phyloP scores from a whole-genome alignment of 2,329 filamentous ascomycete genomes.

The Cercospora janseana region DNA sequence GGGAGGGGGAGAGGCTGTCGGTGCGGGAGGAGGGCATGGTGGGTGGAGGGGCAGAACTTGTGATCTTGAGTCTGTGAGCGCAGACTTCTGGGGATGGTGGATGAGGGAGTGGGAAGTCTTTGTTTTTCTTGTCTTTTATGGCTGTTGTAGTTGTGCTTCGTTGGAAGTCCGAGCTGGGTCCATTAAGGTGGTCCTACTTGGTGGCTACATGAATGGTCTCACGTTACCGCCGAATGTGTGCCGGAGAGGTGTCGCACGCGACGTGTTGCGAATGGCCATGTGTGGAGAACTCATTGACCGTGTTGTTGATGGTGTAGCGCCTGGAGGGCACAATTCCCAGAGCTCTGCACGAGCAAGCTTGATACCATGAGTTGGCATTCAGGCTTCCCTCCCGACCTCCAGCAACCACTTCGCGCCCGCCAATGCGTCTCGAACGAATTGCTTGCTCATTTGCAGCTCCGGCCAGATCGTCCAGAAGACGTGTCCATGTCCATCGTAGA shows the following conservation, averaged over 20 bases:
- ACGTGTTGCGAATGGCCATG: not conserved
- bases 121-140: not conserved
- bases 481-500: slow-evolving; percentile 44
- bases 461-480: slow-evolving; percentile 21
- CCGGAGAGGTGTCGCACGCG: slow-evolving; percentile 10
- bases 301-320: not conserved
- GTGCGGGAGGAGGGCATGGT: slow-evolving; percentile 19
- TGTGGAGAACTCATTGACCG: too few species aligned
- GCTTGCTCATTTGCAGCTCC: slow-evolving; percentile 5
- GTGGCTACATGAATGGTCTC: slow-evolving; percentile 14
- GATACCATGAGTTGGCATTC: not conserved
- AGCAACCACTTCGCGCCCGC: slow-evolving; percentile 15
- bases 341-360: not conserved
- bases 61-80: not conserved
- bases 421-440: slow-evolving; percentile 17
- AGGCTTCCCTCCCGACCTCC: not conserved
- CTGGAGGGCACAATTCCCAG: not conserved
- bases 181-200: slow-evolving; percentile 19
- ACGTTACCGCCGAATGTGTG: slow-evolving; percentile 8
- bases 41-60: too few species aligned
- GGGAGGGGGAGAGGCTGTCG: slow-evolving; percentile 23
- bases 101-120: not conserved
- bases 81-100: not conserved
- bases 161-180: slow-evolving; percentile 1
- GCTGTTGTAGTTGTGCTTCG: not conserved